phyloP scores from a whole-genome alignment of 495 filamentous ascomycete species.

The Friedmanniomyces simplex region DNA sequence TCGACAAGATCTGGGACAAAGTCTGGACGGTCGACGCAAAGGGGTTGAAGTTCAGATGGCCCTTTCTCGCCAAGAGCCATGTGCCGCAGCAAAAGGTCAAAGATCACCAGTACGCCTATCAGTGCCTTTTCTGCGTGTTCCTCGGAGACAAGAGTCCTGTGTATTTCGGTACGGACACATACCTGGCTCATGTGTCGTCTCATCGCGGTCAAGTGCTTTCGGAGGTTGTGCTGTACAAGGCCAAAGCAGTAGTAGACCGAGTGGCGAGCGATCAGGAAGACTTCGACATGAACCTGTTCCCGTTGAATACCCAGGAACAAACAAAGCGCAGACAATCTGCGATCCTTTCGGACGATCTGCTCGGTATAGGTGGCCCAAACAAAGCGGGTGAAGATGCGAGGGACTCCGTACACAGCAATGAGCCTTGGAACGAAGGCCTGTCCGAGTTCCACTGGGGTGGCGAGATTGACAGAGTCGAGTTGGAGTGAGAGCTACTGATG shows the following conservation, averaged over 20 bases:
- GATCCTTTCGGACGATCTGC: constrained; percentile 8
- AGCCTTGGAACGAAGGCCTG: constrained; percentile 16
- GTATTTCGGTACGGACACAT: constrained; percentile 6
- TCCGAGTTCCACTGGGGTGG: constrained; percentile 14
- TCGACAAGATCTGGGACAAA: constrained; percentile 6
- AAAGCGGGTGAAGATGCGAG: background rate
- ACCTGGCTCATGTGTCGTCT: constrained; percentile 13
- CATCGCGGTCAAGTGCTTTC: constrained; percentile 6
- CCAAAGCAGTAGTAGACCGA: constrained; percentile 5
- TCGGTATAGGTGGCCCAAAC: background rate
- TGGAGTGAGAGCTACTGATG: constrained; percentile 1
- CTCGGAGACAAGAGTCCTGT: constrained; percentile 6
- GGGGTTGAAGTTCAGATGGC: constrained; percentile 15
- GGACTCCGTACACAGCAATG: constrained; percentile 7
- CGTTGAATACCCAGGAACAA: background rate
- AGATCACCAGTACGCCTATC: constrained; percentile 13
- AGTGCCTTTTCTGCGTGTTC: constrained; percentile 17
- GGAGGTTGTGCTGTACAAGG: constrained; percentile 11
- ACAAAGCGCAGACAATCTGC: background rate
- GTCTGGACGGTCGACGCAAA: background rate
- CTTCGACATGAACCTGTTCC: constrained; percentile 19
- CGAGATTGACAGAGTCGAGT: constrained; percentile 4
- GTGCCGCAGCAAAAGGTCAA: constrained; percentile 2
- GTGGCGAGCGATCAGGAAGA: constrained; percentile 13
- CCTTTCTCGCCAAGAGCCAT: constrained; percentile 14